Evolutionary conservation across 1,284 basidiomycete species (phyloP).

Genomic region (Tetrapyrgos nigripes): DNA sequence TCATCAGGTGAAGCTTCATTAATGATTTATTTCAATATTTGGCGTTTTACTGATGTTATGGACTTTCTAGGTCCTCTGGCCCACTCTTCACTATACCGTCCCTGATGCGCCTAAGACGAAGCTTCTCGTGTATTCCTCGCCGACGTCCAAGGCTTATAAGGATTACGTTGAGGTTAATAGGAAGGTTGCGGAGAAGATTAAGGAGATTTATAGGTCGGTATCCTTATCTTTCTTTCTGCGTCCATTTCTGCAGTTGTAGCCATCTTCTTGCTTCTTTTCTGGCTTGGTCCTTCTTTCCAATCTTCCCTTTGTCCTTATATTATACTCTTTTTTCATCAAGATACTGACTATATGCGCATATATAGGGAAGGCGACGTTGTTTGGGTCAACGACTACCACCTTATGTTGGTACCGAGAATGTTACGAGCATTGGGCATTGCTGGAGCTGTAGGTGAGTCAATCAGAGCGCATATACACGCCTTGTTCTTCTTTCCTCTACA

Average conservation of each 20-base stretch:
- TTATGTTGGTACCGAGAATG: constrained; percentile 83
- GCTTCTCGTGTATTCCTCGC: constrained; percentile 77
- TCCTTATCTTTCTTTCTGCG: constrained; percentile 6
- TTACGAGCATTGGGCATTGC: constrained; percentile 60
- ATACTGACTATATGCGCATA: constrained; percentile 11
- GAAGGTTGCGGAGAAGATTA: constrained; percentile 83
- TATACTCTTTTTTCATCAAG: neutral
- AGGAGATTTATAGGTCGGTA: constrained; percentile 67
- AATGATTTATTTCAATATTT: neutral
- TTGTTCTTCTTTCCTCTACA: no score
- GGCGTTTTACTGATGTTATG: constrained; percentile 5
- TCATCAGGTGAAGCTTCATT: constrained; percentile 63
- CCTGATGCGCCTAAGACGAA: constrained; percentile 88
- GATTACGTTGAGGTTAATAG: constrained; percentile 87
- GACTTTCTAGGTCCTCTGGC: constrained; percentile 75
- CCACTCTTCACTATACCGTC: constrained; percentile 85
- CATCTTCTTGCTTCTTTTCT: no score
- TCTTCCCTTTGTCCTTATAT: constrained; percentile 1
- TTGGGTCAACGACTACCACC: constrained; percentile 88
- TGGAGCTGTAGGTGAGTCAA: constrained; percentile 58
- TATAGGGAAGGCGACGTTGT: constrained; percentile 39
- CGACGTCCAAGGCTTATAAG: constrained; percentile 53
- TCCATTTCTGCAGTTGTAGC: no score
- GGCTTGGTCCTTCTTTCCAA: neutral
- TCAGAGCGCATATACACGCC: neutral